phyloP scores from a whole-genome alignment of 106 monocot genomes.

The Cymbidium sinense region DNA sequence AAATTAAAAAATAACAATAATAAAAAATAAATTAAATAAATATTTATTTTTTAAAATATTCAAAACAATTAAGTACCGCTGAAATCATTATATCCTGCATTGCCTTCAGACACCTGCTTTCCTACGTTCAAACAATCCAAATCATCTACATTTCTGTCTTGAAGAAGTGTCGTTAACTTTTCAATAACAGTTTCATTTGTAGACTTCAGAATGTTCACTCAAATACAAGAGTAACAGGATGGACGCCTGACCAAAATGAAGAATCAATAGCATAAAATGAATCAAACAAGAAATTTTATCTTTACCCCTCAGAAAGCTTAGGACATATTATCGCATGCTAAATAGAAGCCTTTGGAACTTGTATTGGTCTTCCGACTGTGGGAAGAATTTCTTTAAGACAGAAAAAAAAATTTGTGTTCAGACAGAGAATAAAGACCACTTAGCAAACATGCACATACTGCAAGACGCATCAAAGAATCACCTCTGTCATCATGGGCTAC shows the following conservation, averaged over 20 bases:
- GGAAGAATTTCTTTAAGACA: background rate
- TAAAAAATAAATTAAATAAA: too few relatives aligned
- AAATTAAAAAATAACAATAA: too few relatives aligned
- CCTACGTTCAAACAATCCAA: conserved; percentile 9
- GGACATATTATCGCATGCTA: too few relatives aligned
- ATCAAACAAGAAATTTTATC: too few relatives aligned
- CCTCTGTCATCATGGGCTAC: too few relatives aligned
- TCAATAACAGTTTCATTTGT: conserved; percentile 43
- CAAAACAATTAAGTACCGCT: too few relatives aligned
- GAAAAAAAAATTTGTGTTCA: background rate
- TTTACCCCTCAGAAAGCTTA: too few relatives aligned
- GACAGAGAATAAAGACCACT: background rate
- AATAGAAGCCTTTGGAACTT: too few relatives aligned
- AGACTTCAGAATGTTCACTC: conserved; percentile 71
- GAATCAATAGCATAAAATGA: too few relatives aligned
- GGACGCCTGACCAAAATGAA: conserved; percentile 82
- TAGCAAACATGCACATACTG: background rate
- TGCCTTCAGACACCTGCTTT: too few relatives aligned
- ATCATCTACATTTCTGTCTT: conserved; percentile 16
- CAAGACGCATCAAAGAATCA: background rate
- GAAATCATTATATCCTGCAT: conserved; percentile 4
- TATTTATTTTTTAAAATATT: too few relatives aligned
- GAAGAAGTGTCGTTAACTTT: conserved; percentile 25
- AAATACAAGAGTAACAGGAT: conserved; percentile 82
- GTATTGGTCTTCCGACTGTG: background rate